Evolutionary conservation across 306 rosid genomes (phyloP), one percentile per base, ranked within the genome.

Genomic region (Mimosa bimucronata): DNA sequence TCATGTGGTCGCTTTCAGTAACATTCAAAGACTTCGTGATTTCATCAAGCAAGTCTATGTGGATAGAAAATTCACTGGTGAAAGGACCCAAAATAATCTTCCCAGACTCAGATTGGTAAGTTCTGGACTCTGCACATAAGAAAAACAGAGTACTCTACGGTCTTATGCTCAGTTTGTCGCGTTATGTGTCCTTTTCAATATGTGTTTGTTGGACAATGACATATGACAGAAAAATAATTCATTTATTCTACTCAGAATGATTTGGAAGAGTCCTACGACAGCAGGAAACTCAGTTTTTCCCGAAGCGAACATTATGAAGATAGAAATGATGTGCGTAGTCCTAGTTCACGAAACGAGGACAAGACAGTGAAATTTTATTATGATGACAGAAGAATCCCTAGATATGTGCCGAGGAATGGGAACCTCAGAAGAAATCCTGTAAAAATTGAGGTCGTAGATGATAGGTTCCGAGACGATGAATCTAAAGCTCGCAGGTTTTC

Each of bases 381-480:
- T 44, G 92, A 94, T 74, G 98, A 93, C 76, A 89, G 88, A 80
- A 83, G 84, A 79, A 89, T 97, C 74, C 99, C 96, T 62, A 87
- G 64, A 71, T 91, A 84, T 85, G 71, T 75, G 12, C 34, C 87
- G 52, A 89, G 90, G 82, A 37, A 11, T 19, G 92, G 88, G 6
- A 79, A 90, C 65, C 42, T 16, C 0, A 74, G 62, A 55, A 89
- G 81, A 86, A 87, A 65, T 86, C 87, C 91, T 72, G 76, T 85
- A 29, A 80, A 83, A 60, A 80, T 95, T 71, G 99, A 91, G 87
- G 81, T 95, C 79, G 98, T 95, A 64, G 99, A 95, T 84, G 88
- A 95, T 78, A 87, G 98, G 83, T 79, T 91, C 79, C 77, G 89
- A 76, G 97, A 88, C 6, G 88, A 87, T 3, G 87, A 83, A 9